Conservation (phyloP, 2,329 filamentous ascomycete species). For the Apiospora arundinis region DNA sequence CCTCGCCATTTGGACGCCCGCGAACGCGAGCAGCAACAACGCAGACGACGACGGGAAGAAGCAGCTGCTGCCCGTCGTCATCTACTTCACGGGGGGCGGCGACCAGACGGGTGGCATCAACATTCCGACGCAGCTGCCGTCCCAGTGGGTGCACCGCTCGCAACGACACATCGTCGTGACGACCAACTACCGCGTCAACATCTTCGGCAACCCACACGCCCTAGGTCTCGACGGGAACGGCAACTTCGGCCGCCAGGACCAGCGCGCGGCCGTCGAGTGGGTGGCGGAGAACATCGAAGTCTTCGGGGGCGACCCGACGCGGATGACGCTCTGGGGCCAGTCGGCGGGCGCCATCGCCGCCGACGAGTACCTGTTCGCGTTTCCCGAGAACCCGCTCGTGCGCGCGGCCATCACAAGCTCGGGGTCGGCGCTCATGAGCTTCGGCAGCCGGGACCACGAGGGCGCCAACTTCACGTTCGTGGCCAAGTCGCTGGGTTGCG, state of each 20-base stretch:
- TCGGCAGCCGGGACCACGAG: conserved; percentile 31
- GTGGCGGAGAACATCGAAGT: conserved; percentile 52
- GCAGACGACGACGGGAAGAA: background rate
- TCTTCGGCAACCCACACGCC: conserved; percentile 42
- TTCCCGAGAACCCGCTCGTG: conserved; percentile 52
- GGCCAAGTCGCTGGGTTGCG: conserved; percentile 42
- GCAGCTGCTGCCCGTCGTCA: conserved; percentile 42
- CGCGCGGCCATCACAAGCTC: conserved; percentile 49
- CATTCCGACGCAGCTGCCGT: conserved; percentile 47
- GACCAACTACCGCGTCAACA: conserved; percentile 47
- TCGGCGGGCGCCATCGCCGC: conserved; percentile 50
- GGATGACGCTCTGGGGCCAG: conserved; percentile 54
- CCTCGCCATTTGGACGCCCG: conserved; percentile 44
- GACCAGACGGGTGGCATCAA: conserved; percentile 46
- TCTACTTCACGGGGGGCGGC: conserved; percentile 36
- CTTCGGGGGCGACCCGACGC: conserved; percentile 53
- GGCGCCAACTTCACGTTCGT: conserved; percentile 43
- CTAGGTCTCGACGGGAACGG: conserved; percentile 35
- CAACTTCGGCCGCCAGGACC: conserved; percentile 57
- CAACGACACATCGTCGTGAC: conserved; percentile 44
- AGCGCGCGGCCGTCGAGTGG: conserved; percentile 58
- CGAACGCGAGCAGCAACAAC: background rate
- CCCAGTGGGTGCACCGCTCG: conserved; percentile 41
- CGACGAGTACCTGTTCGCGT: conserved; percentile 52
- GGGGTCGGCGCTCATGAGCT: conserved; percentile 35